phyloP scores from a whole-genome alignment of 1,139 yeast species.

The Pichia sp. region DNA sequence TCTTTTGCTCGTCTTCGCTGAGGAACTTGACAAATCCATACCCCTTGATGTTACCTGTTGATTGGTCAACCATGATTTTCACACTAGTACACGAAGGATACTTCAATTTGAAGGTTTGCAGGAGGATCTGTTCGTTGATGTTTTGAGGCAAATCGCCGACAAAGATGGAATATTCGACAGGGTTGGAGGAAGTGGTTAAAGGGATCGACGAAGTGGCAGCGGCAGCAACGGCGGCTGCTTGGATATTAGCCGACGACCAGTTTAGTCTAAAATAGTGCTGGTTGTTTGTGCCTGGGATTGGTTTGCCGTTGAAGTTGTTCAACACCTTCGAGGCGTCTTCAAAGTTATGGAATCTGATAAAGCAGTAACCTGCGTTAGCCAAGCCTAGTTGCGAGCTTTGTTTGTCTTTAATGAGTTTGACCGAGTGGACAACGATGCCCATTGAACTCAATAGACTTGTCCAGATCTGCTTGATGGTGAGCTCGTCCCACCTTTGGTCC shows the following conservation, averaged over 20 bases:
- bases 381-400: slow-evolving; percentile 30
- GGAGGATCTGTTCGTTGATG: slow-evolving; percentile 66
- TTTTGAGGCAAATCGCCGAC: slow-evolving; percentile 80
- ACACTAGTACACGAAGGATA: slow-evolving; percentile 66
- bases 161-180: slow-evolving; percentile 56
- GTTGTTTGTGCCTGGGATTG: slow-evolving; percentile 58
- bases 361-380: slow-evolving; percentile 72
- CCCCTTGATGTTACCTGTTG: slow-evolving; percentile 69
- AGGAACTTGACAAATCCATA: slow-evolving; percentile 75
- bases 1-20: slow-evolving; percentile 59
- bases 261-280: slow-evolving; percentile 59
- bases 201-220: slow-evolving; percentile 15
- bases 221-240: slow-evolving; percentile 23
- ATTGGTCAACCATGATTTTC: slow-evolving; percentile 73
- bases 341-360: slow-evolving; percentile 61
- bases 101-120: slow-evolving; percentile 62
- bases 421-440: slow-evolving; percentile 34
- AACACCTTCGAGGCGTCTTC: slow-evolving; percentile 68
- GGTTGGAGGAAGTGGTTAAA: slow-evolving; percentile 8
- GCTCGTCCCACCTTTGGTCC: slow-evolving; percentile 72
- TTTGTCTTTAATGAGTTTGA: slow-evolving; percentile 38
- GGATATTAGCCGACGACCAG: slow-evolving; percentile 57
- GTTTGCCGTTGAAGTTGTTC: slow-evolving; percentile 55
- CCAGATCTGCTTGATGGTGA: slow-evolving; percentile 60
- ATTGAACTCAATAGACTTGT: slow-evolving; percentile 33